phyloP scores from a whole-genome alignment of 2,329 filamentous ascomycete species.

The Pseudogymnoascus sp. region DNA sequence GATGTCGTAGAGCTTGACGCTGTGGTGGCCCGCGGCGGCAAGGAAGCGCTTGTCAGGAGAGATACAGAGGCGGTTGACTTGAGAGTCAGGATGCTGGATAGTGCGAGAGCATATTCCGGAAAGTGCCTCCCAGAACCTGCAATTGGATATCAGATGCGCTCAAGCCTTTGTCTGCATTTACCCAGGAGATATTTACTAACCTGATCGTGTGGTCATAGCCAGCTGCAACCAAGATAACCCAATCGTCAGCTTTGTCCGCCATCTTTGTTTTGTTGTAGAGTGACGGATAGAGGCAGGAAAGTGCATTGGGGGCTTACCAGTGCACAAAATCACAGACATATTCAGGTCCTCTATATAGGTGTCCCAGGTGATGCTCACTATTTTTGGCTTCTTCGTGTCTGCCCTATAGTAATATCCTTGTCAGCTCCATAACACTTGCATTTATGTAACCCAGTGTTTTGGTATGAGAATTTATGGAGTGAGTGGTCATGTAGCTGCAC shows the following conservation, averaged over 20 bases:
- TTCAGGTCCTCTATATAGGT: conserved; percentile 14
- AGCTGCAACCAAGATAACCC: conserved; percentile 37
- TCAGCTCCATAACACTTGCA: conserved; percentile 6
- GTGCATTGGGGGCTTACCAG: conserved; percentile 39
- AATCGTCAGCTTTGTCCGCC: conserved; percentile 9
- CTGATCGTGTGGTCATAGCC: conserved; percentile 71
- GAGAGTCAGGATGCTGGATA: conserved; percentile 95
- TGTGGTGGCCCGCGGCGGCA: conserved; percentile 69
- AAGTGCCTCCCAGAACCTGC: conserved; percentile 94
- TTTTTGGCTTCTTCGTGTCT: neutral
- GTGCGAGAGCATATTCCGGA: conserved; percentile 97
- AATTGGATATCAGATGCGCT: conserved; percentile 11
- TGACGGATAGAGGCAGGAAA: conserved; percentile 9
- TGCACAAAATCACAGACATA: conserved; percentile 63
- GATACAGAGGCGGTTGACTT: conserved; percentile 96
- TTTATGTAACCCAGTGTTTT: neutral
- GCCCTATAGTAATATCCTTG: neutral
- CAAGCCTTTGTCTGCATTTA: neutral
- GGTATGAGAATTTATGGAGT: neutral
- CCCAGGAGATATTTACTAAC: conserved; percentile 35
- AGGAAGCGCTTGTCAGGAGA: conserved; percentile 96
- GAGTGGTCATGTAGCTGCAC: neutral
- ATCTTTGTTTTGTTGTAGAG: neutral
- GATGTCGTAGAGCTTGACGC: conserved; percentile 97
- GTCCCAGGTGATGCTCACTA: neutral